Percentiles rank a stretch among this genome's conserved stretches.
phyloP scores from a whole-genome alignment of 2,329 filamentous ascomycete species.

The Fusarium pseudograminearum region DNA sequence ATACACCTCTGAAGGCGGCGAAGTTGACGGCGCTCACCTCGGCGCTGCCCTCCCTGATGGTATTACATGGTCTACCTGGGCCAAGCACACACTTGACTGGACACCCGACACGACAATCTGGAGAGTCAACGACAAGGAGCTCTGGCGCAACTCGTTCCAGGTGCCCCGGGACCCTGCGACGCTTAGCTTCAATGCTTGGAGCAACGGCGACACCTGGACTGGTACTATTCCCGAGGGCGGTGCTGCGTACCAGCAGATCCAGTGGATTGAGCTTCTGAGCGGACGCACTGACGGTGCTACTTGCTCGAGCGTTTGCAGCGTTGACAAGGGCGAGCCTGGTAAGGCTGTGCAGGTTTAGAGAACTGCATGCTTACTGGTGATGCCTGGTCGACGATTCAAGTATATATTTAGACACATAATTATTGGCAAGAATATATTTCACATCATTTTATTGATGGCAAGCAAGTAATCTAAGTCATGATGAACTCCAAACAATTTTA shows the following conservation, averaged over 20 bases:
- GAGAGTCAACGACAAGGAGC: conserved; percentile 63
- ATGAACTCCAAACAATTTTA: neutral
- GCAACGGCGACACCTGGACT: conserved; percentile 68
- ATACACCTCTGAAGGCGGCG: conserved; percentile 57
- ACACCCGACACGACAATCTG: conserved; percentile 64
- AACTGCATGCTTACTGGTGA: neutral
- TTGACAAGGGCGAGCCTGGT: conserved; percentile 52
- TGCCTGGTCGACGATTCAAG: neutral
- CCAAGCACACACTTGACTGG: conserved; percentile 70
- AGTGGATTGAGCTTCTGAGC: conserved; percentile 71
- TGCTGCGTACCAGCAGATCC: conserved; percentile 66
- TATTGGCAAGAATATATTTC: neutral
- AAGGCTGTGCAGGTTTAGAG: conserved; percentile 51
- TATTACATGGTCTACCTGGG: conserved; percentile 64
- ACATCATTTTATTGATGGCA: neutral
- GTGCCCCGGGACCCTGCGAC: conserved; percentile 63
- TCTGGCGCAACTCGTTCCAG: conserved; percentile 64
- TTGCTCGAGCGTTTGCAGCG: conserved; percentile 42
- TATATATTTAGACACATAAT: conserved; percentile 5
- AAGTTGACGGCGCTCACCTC: conserved; percentile 58
- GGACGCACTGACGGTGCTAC: conserved; percentile 50
- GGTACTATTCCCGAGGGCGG: conserved; percentile 64
- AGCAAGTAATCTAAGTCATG: neutral
- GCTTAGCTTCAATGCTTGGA: conserved; percentile 70
- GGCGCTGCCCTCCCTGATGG: conserved; percentile 58